Evolutionary conservation across 768 basidiomycete genomes (phyloP), one percentile per base, ranked within the genome.

Genomic region (Hericium erinaceus): DNA sequence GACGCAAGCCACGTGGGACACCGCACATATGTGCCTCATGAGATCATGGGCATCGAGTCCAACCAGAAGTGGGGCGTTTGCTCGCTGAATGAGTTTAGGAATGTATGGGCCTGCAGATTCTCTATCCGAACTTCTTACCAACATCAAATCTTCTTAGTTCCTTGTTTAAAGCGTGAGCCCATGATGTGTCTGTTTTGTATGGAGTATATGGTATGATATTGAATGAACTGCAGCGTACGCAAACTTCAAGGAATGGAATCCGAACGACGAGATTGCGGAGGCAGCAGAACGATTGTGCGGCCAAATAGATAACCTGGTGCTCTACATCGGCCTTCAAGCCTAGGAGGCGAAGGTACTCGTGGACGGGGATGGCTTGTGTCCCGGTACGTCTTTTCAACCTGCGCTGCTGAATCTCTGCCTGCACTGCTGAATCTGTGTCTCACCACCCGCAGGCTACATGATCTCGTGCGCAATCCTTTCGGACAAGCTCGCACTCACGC

Each of bases 401-500:
- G 28, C 28, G 28, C 28, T 28, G 28, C 28, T 7, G 3, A 28
- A 13, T 16, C 0, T 28, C n/a, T n/a, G n/a, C n/a, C n/a, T n/a
- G n/a, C n/a, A n/a, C n/a, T n/a, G n/a, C n/a, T n/a, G n/a, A n/a
- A n/a, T n/a, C n/a, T n/a, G n/a, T n/a, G n/a, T n/a, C 48, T 33
- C 40, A 58, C 39, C n/a, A 20, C 8, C 37, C n/a, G 11, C 57
- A 85, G 85, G 83, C 13, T 92, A 88, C 70, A 93, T 91, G 10
- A 81, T 90, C 64, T 86, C 86, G 64, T 82, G 91, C 38, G 90
- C 91, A 7, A 93, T 93, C 64, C 81, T 93, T 38, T 82, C 83
- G 60, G 90, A 93, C 65, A 91, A 91, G 28, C 86, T 92, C 57
- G 88, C 91, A 12, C 81, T 93, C 55, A 91, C 88, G 51, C 84